Conservation (phyloP, 2,329 filamentous ascomycete genomes). For the Lachnellula occidentalis region DNA sequence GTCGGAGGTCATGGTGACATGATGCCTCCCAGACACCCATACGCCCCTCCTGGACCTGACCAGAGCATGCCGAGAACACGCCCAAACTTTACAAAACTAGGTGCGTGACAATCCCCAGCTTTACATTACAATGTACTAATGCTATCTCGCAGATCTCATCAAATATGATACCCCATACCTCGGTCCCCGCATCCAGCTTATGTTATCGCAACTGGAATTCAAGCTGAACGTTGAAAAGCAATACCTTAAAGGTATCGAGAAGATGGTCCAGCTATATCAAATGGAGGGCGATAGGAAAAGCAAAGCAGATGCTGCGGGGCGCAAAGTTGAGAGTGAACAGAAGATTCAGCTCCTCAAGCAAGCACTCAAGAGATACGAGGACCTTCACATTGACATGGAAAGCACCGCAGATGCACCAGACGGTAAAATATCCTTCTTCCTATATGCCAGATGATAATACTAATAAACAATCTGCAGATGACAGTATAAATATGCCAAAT, state of each 20-base stretch:
- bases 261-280: slow-evolving; percentile 96
- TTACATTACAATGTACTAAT: slow-evolving; percentile 12
- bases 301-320: slow-evolving; percentile 82
- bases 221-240: slow-evolving; percentile 98
- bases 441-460: slow-evolving; percentile 5
- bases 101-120: slow-evolving; percentile 46
- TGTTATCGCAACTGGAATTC: slow-evolving; percentile 98
- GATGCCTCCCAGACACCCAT: slow-evolving; percentile 78
- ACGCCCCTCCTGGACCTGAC: slow-evolving; percentile 64
- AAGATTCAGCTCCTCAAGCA: slow-evolving; percentile 96
- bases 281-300: slow-evolving; percentile 98
- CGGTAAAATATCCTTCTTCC: slow-evolving; percentile 49
- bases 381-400: slow-evolving; percentile 92
- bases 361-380: slow-evolving; percentile 93
- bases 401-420: slow-evolving; percentile 67
- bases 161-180: slow-evolving; percentile 97
- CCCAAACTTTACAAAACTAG: slow-evolving; percentile 93
- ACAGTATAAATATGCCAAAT: slow-evolving; percentile 93
- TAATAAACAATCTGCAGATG: slow-evolving; percentile 53
- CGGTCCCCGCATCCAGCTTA: slow-evolving; percentile 95
- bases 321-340: slow-evolving; percentile 90
- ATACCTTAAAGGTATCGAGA: slow-evolving; percentile 97
- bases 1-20: slow-evolving; percentile 62
- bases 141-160: slow-evolving; percentile 69
- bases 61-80: slow-evolving; percentile 65